Evolutionary conservation across 495 filamentous ascomycete species (phyloP).

Genomic region (Daldinia caldariorum): DNA sequence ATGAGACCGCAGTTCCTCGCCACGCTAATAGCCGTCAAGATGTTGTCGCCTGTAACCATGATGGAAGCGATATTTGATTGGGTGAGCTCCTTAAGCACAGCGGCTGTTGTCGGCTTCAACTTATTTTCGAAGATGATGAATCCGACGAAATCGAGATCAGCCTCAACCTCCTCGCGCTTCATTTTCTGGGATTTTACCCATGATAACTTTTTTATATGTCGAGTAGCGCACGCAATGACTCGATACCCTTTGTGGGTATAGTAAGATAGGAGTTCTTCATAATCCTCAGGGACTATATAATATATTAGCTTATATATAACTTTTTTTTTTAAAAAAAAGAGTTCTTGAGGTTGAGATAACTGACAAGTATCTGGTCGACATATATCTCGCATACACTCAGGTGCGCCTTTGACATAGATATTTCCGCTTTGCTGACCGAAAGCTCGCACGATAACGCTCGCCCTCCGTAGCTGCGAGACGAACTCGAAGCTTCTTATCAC

Average conservation of each 20-base stretch:
- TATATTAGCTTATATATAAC: slow-evolving; percentile 28
- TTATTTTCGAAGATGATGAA: slow-evolving; percentile 99
- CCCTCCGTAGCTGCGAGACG: slow-evolving; percentile 90
- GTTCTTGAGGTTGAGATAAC: slow-evolving; percentile 43
- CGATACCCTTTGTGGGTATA: slow-evolving; percentile 96
- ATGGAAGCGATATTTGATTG: slow-evolving; percentile 86
- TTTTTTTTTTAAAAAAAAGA: too few species aligned
- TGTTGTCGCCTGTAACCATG: slow-evolving; percentile 99
- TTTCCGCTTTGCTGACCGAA: slow-evolving; percentile 82
- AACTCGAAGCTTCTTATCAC: slow-evolving; percentile 93
- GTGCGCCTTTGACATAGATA: slow-evolving; percentile 95
- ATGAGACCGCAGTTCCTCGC: slow-evolving; percentile 91
- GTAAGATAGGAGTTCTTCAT: slow-evolving; percentile 83
- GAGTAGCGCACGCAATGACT: slow-evolving; percentile 96
- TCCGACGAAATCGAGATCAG: slow-evolving; percentile 82
- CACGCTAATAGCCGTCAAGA: slow-evolving; percentile 95
- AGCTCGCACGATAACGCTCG: slow-evolving; percentile 89
- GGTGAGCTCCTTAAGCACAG: slow-evolving; percentile 82
- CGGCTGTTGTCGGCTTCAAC: slow-evolving; percentile 82
- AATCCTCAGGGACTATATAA: slow-evolving; percentile 80
- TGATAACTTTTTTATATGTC: slow-evolving; percentile 82
- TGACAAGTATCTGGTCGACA: slow-evolving; percentile 81
- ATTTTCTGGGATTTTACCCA: slow-evolving; percentile 97
- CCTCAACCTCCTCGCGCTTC: slow-evolving; percentile 84
- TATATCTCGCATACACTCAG: slow-evolving; percentile 94